Base-by-base conservation (phyloP, 2,329 filamentous ascomycete species). In the Aspergillus pseudoterreus region DNA sequence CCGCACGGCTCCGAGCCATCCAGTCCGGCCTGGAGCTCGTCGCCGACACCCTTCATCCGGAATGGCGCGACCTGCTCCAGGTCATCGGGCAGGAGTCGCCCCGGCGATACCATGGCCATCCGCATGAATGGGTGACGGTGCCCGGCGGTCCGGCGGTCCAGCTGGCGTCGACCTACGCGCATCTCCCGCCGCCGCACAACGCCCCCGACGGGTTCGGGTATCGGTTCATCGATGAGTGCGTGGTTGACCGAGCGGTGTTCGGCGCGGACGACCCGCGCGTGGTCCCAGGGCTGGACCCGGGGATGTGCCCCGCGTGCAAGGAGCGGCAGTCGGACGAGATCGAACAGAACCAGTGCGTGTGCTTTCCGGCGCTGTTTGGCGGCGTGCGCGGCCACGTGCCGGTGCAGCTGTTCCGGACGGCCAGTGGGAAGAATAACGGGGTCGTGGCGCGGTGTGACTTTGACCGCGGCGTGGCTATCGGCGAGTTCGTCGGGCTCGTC, bases 401-500 rank as follows among this genome's bases (percentile, higher is more conserved):
- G 0, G 74, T 83, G 1, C 79, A 82, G 55, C 68, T 82, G 9
- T 80, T 78, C 58, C 73, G 75, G 15, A 82, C 79, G 0, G 61
- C 72, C 0, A 75, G 77, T 47, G 79, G 78, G 4, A 78, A 77
- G 47, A 81, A 81, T 58, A 83, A 83, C 49, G 80, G 80, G 0
- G 69, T 82, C 1, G 48, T 67, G 21, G 62, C 65, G 6, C 62
- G 63, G 21, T 56, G 52, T 45, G 63, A 75, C 3, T 80, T 82
- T 49, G 78, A 81, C 42, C 71, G 77, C 30, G 80, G 81, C 10
- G 67, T 70, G 1, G 78, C 78, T 0, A 72, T 83, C 14, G 79
- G 78, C 2, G 80, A 83, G 60, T 82, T 83, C 51, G 73, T 82
- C 4, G 81, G 81, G 3, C 62, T 79, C 22, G 71, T 83, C 30